phyloP scores from a whole-genome alignment of 2,329 filamentous ascomycete species.

The Clarireedia sp. region DNA sequence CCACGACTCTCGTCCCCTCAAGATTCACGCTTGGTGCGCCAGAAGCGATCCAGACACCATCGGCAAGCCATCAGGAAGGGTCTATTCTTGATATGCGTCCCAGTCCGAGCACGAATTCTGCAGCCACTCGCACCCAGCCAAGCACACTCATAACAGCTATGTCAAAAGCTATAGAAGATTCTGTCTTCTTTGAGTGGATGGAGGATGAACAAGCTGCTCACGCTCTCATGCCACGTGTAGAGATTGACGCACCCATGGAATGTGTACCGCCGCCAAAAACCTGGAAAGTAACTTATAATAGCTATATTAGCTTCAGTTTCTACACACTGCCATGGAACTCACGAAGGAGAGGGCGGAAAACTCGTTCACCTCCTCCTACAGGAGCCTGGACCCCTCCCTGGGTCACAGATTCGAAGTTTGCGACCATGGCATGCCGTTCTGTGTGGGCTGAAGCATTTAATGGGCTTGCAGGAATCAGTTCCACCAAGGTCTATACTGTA shows the following conservation, averaged over 20 bases:
- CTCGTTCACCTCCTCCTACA: background rate
- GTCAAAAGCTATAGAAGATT: too few relatives aligned
- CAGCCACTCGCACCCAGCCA: too few relatives aligned
- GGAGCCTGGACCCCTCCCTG: background rate
- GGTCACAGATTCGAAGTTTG: background rate
- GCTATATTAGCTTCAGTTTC: background rate
- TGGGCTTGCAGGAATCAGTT: background rate
- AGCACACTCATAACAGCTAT: too few relatives aligned
- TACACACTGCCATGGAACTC: background rate
- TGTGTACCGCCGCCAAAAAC: background rate
- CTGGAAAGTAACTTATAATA: background rate
- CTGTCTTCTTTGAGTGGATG: too few relatives aligned
- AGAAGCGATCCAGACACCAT: too few relatives aligned
- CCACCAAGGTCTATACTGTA: background rate
- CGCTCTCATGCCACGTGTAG: too few relatives aligned
- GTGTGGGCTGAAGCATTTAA: background rate
- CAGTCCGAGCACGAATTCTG: too few relatives aligned
- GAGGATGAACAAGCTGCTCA: too few relatives aligned
- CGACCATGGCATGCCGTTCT: background rate
- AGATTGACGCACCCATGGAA: too few relatives aligned
- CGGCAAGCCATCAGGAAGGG: too few relatives aligned
- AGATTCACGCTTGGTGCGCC: background rate
- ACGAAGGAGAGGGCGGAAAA: background rate
- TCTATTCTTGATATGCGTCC: too few relatives aligned
- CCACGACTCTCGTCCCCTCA: background rate